Percentiles rank a stretch among this genome's conserved stretches.
These are phyloP conservation scores for Boletus insuetus DNA, from an alignment of 768 basidiomycete genomes.

Conservation along the genomic window DNA sequence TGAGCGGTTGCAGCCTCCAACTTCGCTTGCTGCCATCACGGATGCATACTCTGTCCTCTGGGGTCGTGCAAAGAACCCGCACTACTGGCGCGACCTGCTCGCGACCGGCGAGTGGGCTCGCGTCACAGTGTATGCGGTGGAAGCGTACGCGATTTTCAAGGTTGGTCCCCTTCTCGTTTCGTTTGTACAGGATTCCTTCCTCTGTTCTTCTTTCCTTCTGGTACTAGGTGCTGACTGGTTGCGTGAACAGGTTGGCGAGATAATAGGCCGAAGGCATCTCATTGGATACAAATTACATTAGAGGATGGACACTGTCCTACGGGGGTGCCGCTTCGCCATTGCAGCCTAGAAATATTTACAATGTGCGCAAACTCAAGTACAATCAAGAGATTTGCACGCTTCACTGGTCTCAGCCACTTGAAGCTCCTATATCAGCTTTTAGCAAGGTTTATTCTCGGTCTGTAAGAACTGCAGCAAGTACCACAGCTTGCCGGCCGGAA, in stretches of 20 bases:
- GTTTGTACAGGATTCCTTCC: neutral
- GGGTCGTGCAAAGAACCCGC: slow-evolving; percentile 52
- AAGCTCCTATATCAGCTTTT: too few relatives aligned
- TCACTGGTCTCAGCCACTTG: neutral
- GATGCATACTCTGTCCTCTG: slow-evolving; percentile 65
- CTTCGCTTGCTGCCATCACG: slow-evolving; percentile 48
- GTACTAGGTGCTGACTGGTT: neutral
- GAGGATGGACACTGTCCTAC: slow-evolving; percentile 14
- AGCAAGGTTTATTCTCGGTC: too few relatives aligned
- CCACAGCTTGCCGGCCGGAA: too few relatives aligned
- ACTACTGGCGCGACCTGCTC: slow-evolving; percentile 60
- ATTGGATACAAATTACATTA: slow-evolving; percentile 75
- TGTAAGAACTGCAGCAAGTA: too few relatives aligned
- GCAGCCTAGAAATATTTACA: slow-evolving; percentile 10
- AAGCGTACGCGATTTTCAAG: slow-evolving; percentile 91
- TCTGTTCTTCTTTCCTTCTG: neutral
- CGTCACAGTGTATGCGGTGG: slow-evolving; percentile 72
- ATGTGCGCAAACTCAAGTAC: slow-evolving; percentile 2
- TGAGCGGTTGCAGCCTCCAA: slow-evolving; percentile 64
- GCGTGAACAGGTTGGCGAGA: slow-evolving; percentile 72
- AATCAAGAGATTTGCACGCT: neutral
- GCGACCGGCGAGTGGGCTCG: slow-evolving; percentile 64
- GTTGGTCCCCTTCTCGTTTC: slow-evolving; percentile 36
- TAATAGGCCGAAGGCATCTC: slow-evolving; percentile 74
- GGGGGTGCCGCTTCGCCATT: neutral